Percentiles rank a stretch among this genome's conserved stretches.
These are phyloP conservation scores for Hordeum marinum DNA, from an alignment of 176 grass and related monocot species.

Conservation along the genomic window DNA sequence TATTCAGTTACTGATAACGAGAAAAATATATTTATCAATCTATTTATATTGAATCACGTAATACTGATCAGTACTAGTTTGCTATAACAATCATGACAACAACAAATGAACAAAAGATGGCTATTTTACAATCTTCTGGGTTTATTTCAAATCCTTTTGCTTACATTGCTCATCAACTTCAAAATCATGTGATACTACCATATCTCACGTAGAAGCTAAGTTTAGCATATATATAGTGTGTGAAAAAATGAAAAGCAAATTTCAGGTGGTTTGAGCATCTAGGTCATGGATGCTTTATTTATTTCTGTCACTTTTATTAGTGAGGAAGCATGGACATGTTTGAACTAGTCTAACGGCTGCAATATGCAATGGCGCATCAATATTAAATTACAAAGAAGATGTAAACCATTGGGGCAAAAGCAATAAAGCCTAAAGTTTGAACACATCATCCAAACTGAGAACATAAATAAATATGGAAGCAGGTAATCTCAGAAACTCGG, in stretches of 20 bases:
- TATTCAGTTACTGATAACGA: constrained; percentile 13
- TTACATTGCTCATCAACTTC: background rate
- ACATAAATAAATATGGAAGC: background rate
- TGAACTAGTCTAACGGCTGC: background rate
- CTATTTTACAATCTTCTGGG: background rate
- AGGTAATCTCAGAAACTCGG: background rate
- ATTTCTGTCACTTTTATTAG: background rate
- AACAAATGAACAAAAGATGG: background rate
- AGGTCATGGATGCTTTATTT: background rate
- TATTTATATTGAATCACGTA: background rate
- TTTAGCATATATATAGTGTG: background rate
- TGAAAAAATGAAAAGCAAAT: background rate
- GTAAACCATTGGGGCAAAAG: background rate
- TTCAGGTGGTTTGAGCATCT: background rate
- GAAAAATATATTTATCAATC: background rate
- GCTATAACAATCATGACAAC: constrained; percentile 14
- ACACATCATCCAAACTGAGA: background rate
- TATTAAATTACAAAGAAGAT: constrained; percentile 11
- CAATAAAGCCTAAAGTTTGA: background rate
- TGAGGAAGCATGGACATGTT: background rate
- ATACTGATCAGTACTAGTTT: background rate
- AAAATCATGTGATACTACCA: background rate
- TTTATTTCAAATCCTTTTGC: background rate
- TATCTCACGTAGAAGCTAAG: constrained; percentile 8
- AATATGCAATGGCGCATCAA: background rate